phyloP scores from a whole-genome alignment of 768 basidiomycete genomes.

The Austroboletus eburneus region DNA sequence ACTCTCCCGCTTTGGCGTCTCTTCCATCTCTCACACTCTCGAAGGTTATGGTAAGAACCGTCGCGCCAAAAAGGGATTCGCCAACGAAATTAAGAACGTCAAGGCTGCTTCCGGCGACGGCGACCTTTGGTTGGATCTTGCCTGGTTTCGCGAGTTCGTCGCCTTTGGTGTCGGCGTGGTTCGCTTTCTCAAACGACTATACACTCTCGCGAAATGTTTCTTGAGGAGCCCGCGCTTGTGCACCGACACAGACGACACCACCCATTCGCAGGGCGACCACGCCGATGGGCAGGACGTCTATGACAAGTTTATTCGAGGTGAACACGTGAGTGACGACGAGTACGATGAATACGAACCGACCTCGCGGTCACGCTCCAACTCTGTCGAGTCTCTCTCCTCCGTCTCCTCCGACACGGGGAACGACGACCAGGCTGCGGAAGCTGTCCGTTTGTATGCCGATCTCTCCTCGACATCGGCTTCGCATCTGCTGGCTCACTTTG shows the following conservation, averaged over 20 bases:
- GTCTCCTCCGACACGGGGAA: constrained; percentile 29
- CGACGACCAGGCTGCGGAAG: constrained; percentile 36
- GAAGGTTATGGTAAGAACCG: constrained; percentile 23
- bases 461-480: constrained; percentile 42
- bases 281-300: constrained; percentile 42
- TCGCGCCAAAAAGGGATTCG: constrained; percentile 36
- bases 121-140: constrained; percentile 38
- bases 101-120: constrained; percentile 32
- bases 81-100: constrained; percentile 48
- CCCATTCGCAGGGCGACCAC: constrained; percentile 6
- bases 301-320: constrained; percentile 56
- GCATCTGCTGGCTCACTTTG: constrained; percentile 54
- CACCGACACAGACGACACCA: constrained; percentile 5
- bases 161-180: constrained; percentile 31
- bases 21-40: constrained; percentile 30
- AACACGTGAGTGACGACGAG: constrained; percentile 48
- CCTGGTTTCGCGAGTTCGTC: constrained; percentile 39
- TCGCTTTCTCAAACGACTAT: constrained; percentile 23
- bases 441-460: constrained; percentile 51
- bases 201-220: constrained; percentile 14
- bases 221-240: constrained; percentile 14
- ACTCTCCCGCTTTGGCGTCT: constrained; percentile 41
- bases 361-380: constrained; percentile 19
- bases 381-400: constrained; percentile 21
- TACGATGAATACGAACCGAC: constrained; percentile 36